Percentiles rank a stretch among this genome's conserved stretches.
Conservation (phyloP, 768 basidiomycete species). For the Tylopilus plumbeoviolaceoides region DNA sequence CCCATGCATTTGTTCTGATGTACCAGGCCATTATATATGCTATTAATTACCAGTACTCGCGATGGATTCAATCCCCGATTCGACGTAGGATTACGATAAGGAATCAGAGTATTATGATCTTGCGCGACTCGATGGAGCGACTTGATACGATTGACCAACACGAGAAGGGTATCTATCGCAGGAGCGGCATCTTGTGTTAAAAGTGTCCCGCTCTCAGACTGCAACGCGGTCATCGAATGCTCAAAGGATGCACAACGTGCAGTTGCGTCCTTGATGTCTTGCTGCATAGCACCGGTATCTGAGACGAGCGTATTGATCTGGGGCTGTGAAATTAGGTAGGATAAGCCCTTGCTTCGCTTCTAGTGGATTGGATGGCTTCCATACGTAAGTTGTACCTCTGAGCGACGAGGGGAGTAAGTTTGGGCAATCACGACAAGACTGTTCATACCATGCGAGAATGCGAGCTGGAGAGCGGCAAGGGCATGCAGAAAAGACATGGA, state of each 20-base stretch:
- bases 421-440: too few species aligned
- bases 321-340: neutral
- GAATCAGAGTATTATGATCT: neutral
- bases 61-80: too few species aligned
- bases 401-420: neutral
- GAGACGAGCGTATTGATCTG: neutral
- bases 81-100: neutral
- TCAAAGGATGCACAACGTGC: conserved; percentile 2
- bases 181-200: neutral
- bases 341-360: too few species aligned
- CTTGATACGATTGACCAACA: conserved; percentile 3
- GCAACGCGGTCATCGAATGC: neutral
- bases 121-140: conserved; percentile 3
- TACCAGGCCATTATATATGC: too few species aligned
- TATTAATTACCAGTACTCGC: too few species aligned
- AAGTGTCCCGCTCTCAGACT: conserved; percentile 2
- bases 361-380: neutral
- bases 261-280: conserved; percentile 2
- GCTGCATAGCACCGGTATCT: neutral
- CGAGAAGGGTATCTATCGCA: conserved; percentile 7
- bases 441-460: too few species aligned
- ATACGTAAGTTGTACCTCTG: neutral
- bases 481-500: too few species aligned
- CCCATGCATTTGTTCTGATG: too few species aligned
- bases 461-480: too few species aligned